A percentile compares a stretch with the other conserved stretches of the same genome.
These are phyloP conservation scores for Spongiforma sp. DNA, from an alignment of 1,284 basidiomycete genomes.

Conservation along the genomic window DNA sequence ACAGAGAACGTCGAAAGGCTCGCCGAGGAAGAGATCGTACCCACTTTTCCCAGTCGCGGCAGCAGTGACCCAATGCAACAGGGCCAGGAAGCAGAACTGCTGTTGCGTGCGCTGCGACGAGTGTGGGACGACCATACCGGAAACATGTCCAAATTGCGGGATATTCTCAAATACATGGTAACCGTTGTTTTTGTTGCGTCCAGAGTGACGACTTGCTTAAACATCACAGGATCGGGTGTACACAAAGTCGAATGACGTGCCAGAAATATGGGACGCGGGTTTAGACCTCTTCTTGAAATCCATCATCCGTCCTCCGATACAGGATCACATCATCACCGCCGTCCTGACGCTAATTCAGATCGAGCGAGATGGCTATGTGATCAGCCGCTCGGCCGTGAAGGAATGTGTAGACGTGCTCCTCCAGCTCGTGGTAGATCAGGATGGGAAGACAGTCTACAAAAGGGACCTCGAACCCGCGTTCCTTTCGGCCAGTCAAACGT, in stretches of 20 bases:
- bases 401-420: conserved; percentile 90
- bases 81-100: conserved; percentile 81
- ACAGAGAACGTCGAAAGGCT: conserved; percentile 85
- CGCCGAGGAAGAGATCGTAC: conserved; percentile 79
- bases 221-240: conserved; percentile 85
- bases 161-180: conserved; percentile 97
- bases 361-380: conserved; percentile 90
- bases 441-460: conserved; percentile 76
- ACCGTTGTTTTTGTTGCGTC: conserved; percentile 32
- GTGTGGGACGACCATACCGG: conserved; percentile 96
- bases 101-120: conserved; percentile 83
- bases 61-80: conserved; percentile 62
- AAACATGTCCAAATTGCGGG: conserved; percentile 89
- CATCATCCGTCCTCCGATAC: conserved; percentile 86
- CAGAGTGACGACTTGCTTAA: conserved; percentile 21
- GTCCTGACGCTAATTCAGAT: conserved; percentile 89
- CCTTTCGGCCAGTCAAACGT: conserved; percentile 77
- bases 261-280: conserved; percentile 85
- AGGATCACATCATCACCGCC: conserved; percentile 81
- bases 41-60: conserved; percentile 73
- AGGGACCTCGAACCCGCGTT: conserved; percentile 87
- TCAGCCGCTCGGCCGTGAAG: conserved; percentile 91
- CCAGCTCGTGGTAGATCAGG: conserved; percentile 61
- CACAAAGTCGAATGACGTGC: conserved; percentile 72
- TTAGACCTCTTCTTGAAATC: conserved; percentile 85